phyloP scores from a whole-genome alignment of 192 early-diverging fungal species.

The Dissophora globulifera region DNA sequence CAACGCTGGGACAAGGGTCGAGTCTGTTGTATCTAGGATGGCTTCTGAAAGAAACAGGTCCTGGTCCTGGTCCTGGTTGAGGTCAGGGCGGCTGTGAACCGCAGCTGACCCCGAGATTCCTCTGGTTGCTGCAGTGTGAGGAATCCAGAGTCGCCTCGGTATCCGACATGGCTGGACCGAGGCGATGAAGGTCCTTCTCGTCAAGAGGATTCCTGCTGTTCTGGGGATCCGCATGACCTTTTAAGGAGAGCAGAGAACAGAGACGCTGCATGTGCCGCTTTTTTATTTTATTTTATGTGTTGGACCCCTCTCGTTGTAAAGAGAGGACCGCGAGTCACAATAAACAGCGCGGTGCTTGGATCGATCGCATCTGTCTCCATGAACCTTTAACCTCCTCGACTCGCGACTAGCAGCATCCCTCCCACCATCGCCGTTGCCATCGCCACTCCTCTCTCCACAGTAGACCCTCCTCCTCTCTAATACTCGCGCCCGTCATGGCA shows the following conservation, averaged over 20 bases:
- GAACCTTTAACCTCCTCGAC: too few species aligned
- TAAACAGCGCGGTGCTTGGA: not conserved
- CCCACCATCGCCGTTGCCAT: too few species aligned
- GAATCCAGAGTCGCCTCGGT: not conserved
- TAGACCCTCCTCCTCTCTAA: not conserved
- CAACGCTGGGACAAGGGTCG: not conserved
- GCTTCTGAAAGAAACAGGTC: too few species aligned
- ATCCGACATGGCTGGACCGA: not conserved
- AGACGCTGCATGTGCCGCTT: too few species aligned
- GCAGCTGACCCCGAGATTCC: not conserved
- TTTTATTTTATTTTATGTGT: too few species aligned
- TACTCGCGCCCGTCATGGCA: not conserved
- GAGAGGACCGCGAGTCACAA: too few species aligned
- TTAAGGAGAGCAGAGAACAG: too few species aligned
- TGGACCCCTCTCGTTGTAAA: too few species aligned
- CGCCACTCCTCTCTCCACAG: too few species aligned
- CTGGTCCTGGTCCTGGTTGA: too few species aligned
- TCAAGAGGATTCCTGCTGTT: not conserved
- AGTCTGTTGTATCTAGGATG: not conserved
- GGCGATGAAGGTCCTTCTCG: not conserved
- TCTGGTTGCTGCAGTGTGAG: not conserved
- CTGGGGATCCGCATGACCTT: constrained; percentile 10
- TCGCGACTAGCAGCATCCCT: too few species aligned
- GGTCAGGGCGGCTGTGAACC: not conserved
- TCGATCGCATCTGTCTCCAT: not conserved